These are phyloP conservation scores for Aspergillus sp. DNA, from an alignment of 2,329 filamentous ascomycete species.

Conservation along the genomic window DNA sequence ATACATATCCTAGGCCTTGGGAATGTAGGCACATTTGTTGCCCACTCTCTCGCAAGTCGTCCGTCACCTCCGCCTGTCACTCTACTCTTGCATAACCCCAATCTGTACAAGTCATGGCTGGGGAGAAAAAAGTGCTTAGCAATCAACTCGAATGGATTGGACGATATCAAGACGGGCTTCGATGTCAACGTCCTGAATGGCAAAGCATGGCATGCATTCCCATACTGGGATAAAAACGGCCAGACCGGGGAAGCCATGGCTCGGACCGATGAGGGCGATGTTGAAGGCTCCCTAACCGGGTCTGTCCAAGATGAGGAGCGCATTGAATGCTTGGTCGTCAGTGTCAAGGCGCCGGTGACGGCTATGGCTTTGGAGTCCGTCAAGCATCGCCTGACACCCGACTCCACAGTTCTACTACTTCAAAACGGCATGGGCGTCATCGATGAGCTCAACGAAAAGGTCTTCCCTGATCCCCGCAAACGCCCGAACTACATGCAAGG, in stretches of 20 bases:
- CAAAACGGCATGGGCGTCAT: constrained; percentile 81
- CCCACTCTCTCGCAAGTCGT: constrained; percentile 68
- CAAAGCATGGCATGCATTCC: constrained; percentile 36
- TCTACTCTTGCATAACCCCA: constrained; percentile 64
- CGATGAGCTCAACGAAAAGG: constrained; percentile 70
- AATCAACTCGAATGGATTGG: constrained; percentile 41
- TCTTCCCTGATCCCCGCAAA: constrained; percentile 67
- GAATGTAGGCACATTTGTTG: constrained; percentile 75
- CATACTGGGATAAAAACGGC: constrained; percentile 24
- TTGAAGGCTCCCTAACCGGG: neutral
- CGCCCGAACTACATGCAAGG: constrained; percentile 79
- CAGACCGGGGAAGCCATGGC: constrained; percentile 8
- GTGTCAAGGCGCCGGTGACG: constrained; percentile 72
- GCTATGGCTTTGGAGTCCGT: constrained; percentile 67
- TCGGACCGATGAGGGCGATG: neutral
- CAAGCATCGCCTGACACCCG: constrained; percentile 64
- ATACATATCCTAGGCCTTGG: constrained; percentile 72
- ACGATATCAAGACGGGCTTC: constrained; percentile 46
- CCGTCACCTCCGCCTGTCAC: constrained; percentile 73
- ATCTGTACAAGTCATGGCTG: constrained; percentile 27
- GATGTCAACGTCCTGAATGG: constrained; percentile 44
- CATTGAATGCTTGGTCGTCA: constrained; percentile 74
- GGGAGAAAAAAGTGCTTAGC: constrained; percentile 31
- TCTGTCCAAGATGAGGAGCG: constrained; percentile 44
- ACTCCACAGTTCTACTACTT: constrained; percentile 73